Conservation (phyloP, 306 rosid genomes). For the Potentilla sterilis region DNA sequence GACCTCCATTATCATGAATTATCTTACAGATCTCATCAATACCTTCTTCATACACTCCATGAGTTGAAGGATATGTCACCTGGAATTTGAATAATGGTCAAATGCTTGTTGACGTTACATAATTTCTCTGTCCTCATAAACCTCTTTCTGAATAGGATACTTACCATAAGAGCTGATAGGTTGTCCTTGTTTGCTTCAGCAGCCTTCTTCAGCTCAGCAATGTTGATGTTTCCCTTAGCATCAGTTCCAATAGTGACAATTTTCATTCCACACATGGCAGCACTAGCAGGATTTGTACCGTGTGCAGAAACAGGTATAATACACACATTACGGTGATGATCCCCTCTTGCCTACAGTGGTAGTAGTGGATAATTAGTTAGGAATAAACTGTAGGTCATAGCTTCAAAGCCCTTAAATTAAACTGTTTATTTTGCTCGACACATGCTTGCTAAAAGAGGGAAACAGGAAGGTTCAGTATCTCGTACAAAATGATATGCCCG, state of each 20-base stretch:
- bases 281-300: conserved; percentile 99
- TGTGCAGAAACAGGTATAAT: conserved; percentile 98
- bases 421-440: neutral
- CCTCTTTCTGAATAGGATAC: conserved; percentile 20
- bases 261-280: conserved; percentile 99
- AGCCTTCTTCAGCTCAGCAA: conserved; percentile 85
- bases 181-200: conserved; percentile 81
- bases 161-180: conserved; percentile 90
- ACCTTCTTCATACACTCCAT: conserved; percentile 98
- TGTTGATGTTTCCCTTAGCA: conserved; percentile 95
- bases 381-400: neutral
- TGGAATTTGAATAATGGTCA: conserved; percentile 42
- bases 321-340: conserved; percentile 92
- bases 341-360: conserved; percentile 80
- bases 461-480: conserved; percentile 18
- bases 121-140: conserved; percentile 14
- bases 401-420: neutral
- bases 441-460: conserved; percentile 1
- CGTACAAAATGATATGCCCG: conserved; percentile 92
- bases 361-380: conserved; percentile 22
- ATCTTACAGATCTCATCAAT: conserved; percentile 96
- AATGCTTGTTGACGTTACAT: conserved; percentile 6
- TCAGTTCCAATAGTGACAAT: conserved; percentile 97
- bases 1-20: conserved; percentile 98
- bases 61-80: conserved; percentile 99